Evolutionary conservation across 306 rosid species (phyloP), one percentile per base, ranked within the genome.

Genomic region (Sphenostylis stenocarpa): DNA sequence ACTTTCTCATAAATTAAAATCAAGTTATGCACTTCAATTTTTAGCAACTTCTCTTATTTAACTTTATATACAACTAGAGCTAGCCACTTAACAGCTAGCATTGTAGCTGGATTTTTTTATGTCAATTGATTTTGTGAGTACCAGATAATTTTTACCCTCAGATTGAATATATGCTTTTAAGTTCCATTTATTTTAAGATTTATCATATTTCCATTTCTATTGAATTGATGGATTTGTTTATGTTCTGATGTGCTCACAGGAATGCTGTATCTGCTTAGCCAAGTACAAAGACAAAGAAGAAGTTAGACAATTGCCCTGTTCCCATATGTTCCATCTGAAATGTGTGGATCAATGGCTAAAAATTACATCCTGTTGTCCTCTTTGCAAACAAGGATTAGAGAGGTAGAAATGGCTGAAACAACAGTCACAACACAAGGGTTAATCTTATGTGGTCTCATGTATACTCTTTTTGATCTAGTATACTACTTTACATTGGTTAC

Each of bases 341-440:
- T 95, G 99, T 83, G 97, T 95, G 49, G 99, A 95, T 87, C 96
- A 92, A 33, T 95, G 97, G 99, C 92, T 95, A 4, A 78, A 75
- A 72, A 90, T 95, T 9, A 83, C 87, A 81, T 95, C 97, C 11
- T 88, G 87, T 17, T 95, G 99, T 39, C 99, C 99, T 79, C 97
- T 95, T 53, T 95, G 97, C 81, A 95, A 92, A 79, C 99, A 90
- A 87, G 90, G 92, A 85, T 83, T 95, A 62, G 80, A 88, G 67
- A 85, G 83, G 53, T 88, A 85, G 87, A 65, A 68, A 21, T 48
- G 47, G 57, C 61, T 34, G 28, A 61, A 47, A 68, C 55, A 75
- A 51, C 6, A 77, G 21, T 24, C 19, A 17, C n/a, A 21, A 75
- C 19, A 17, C n/a, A 21, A 75, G 24, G 47, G 58, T 38, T 12